Evolutionary conservation across 2,329 filamentous ascomycete species (phyloP), one percentile per base, ranked within the genome.

Genomic region (Penicillium rolfsii): DNA sequence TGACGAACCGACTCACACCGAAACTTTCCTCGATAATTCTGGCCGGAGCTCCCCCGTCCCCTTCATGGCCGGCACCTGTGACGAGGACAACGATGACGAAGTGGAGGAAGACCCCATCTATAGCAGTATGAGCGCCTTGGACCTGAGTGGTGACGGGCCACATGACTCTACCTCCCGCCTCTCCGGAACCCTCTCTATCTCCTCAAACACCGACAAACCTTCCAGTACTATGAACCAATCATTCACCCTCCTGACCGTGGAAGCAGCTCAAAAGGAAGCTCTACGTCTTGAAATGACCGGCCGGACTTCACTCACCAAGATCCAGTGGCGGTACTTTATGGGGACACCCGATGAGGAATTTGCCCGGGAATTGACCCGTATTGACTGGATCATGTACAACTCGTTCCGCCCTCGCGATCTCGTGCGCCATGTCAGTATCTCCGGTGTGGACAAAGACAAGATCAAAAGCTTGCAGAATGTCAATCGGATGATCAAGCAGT

Each of bases 381-480:
- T 99, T 58, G 95, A 99, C 78, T 98, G 94, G 94, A 88, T 96
- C 75, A 95, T 98, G 90, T 98, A 97, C 76, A 96, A 91, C 55
- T 93, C 93, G 1, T 97, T 98, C 63, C 88, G 92, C 28, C 91
- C 96, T 58, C 91, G 95, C 60, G 95, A 99, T 77, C 87, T 98
- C 52, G 90, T 98, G 45, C 90, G 95, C 4, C 91, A 97, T 73
- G 93, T 97, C 65, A 95, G 89, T 71, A 81, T 97, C 50, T 87
- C 89, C 0, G 73, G 75, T 1, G 67, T 73, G 5, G 76, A 79
- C 49, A 79, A 79, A 59, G 75, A 76, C 28, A 78, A 91, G 71
- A 89, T 87, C 74, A 89, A 86, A 73, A 89, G 87, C 69, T 82
- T 97, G 68, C 87, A 89, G 62, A 94, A 97, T 71, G 92, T 98